Evolutionary conservation across 2,329 filamentous ascomycete species (phyloP).

Genomic region (Cucurbitaria berberidis): DNA sequence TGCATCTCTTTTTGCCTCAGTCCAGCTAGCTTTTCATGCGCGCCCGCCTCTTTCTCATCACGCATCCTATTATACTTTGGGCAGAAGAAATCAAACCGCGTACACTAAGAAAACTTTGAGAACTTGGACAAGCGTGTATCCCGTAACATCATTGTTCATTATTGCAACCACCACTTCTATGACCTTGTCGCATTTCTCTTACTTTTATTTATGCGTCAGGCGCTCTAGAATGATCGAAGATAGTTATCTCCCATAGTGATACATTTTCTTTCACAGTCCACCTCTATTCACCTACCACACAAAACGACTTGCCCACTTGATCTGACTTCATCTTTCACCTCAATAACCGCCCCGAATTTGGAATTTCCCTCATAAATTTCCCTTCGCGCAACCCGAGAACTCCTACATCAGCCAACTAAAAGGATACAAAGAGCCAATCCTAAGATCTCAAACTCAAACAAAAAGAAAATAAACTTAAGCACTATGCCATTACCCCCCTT

Average conservation of each 20-base stretch:
- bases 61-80: conserved; percentile 64
- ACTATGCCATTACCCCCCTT: conserved; percentile 4
- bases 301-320: too few relatives aligned
- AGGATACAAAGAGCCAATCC: too few relatives aligned
- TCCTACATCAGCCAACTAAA: neutral
- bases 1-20: conserved; percentile 60
- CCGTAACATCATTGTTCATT: too few relatives aligned
- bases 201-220: too few relatives aligned
- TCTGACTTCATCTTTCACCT: neutral
- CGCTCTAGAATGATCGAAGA: neutral
- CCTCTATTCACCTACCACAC: too few relatives aligned
- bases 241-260: neutral
- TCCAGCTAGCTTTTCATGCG: conserved; percentile 55
- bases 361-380: neutral
- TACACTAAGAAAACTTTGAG: too few relatives aligned
- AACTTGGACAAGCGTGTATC: too few relatives aligned
- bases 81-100: conserved; percentile 63
- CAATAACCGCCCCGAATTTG: neutral
- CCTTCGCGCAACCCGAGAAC: neutral
- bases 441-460: too few relatives aligned
- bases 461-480: neutral
- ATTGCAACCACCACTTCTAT: too few relatives aligned
- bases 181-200: too few relatives aligned
- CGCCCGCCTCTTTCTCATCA: conserved; percentile 59
- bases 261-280: conserved; percentile 3